phyloP scores from a whole-genome alignment of 805 yeast species.

The Scheffersomyces spartinae region DNA sequence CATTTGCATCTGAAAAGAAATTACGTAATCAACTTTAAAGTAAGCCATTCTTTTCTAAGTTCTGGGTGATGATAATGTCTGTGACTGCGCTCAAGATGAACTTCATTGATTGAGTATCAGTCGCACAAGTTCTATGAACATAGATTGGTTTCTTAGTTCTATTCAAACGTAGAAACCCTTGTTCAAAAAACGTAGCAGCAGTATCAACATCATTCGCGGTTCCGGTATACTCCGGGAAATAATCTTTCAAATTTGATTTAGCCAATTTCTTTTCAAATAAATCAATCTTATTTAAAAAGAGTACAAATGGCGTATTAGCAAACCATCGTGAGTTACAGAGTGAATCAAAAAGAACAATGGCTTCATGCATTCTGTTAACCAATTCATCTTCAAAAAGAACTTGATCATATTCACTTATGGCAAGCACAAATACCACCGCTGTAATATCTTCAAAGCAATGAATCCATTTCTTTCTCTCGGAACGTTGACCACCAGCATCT shows the following conservation, averaged over 20 bases:
- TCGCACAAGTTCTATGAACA: conserved; percentile 90
- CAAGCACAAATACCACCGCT: conserved; percentile 77
- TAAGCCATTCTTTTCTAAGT: conserved; percentile 67
- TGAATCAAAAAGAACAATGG: conserved; percentile 73
- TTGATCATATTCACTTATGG: conserved; percentile 89
- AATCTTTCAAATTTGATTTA: conserved; percentile 52
- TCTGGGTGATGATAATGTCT: conserved; percentile 79
- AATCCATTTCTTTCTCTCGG: conserved; percentile 89
- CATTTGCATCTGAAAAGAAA: no score
- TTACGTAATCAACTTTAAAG: conserved; percentile 35
- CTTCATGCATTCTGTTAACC: conserved; percentile 85
- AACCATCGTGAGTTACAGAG: conserved; percentile 83
- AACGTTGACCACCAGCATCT: conserved; percentile 95
- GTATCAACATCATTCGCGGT: conserved; percentile 47
- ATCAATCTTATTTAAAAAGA: conserved; percentile 85
- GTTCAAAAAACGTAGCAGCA: conserved; percentile 63
- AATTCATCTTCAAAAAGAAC: conserved; percentile 79
- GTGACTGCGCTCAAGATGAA: conserved; percentile 89
- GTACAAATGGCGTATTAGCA: conserved; percentile 70
- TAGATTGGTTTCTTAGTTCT: conserved; percentile 66
- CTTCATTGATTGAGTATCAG: conserved; percentile 80
- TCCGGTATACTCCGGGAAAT: conserved; percentile 74
- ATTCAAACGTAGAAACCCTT: conserved; percentile 52
- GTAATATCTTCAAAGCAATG: conserved; percentile 89
- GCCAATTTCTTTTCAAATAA: conserved; percentile 60